A percentile compares a stretch with the other conserved stretches of the same genome.
phyloP scores from a whole-genome alignment of 352 stramenopile species.

The Blastocystis sp. region DNA sequence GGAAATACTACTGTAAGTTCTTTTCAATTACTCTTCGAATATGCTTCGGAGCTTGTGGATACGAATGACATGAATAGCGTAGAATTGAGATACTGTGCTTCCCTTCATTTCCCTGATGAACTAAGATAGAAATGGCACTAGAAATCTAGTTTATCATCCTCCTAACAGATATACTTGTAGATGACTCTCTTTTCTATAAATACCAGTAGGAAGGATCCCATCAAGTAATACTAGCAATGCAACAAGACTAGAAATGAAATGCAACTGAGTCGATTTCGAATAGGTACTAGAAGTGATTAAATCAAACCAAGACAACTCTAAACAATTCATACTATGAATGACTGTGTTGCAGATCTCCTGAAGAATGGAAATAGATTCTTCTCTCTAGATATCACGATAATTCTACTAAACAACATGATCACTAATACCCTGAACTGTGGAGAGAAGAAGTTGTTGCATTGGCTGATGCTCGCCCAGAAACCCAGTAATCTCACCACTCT shows the following conservation, averaged over 20 bases:
- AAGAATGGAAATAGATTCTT: background rate
- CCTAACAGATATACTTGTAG: background rate
- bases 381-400: background rate
- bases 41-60: background rate
- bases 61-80: background rate
- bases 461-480: slow-evolving; percentile 26
- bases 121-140: background rate
- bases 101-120: background rate
- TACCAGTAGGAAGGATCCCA: background rate
- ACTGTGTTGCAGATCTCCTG: background rate
- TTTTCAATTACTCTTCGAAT: background rate
- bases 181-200: slow-evolving; percentile 24
- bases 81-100: background rate
- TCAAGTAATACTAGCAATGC: slow-evolving; percentile 8
- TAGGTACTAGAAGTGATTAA: background rate
- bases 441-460: background rate
- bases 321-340: background rate
- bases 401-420: background rate
- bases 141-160: background rate
- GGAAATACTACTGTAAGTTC: background rate
- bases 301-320: background rate
- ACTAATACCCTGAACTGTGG: background rate
- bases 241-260: background rate
- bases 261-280: background rate
- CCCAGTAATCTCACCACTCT: background rate